Conservation (phyloP, 169 alveolate species). For the Perkinsus olseni region DNA sequence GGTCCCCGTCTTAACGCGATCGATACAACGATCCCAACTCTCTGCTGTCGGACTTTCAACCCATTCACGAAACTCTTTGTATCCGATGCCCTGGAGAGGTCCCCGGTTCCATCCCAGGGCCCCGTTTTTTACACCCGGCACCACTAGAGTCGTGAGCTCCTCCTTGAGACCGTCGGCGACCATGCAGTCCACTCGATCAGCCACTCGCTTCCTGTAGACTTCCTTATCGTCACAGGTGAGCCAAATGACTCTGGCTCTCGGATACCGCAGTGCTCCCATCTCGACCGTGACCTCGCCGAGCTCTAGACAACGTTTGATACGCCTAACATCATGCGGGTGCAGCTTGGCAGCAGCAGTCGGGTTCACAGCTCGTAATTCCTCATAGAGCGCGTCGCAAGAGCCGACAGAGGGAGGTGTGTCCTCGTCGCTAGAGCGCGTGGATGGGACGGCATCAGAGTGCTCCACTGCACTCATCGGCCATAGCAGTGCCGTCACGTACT, state of each 20-base stretch:
- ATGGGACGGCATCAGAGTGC: background rate
- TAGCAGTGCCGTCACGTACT: constrained; percentile 47
- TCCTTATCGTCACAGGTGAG: constrained; percentile 23
- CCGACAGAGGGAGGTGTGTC: background rate
- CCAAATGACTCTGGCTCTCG: constrained; percentile 34
- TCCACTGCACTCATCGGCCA: constrained; percentile 19
- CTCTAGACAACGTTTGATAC: constrained; percentile 19
- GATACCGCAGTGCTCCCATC: constrained; percentile 5
- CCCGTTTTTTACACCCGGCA: background rate
- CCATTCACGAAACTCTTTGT: constrained; percentile 45
- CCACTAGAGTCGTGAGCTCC: constrained; percentile 32
- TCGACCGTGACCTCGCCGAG: constrained; percentile 11
- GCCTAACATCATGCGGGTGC: constrained; percentile 26
- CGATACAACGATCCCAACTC: constrained; percentile 31
- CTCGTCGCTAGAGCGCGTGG: background rate
- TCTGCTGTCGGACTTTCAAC: constrained; percentile 20
- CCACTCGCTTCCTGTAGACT: constrained; percentile 33
- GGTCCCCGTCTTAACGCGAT: constrained; percentile 34
- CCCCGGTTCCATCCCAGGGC: constrained; percentile 27
- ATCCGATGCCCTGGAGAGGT: constrained; percentile 54
- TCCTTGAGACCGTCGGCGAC: constrained; percentile 39
- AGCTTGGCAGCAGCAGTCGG: constrained; percentile 13
- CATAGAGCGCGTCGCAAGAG: background rate
- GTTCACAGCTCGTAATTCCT: constrained; percentile 20
- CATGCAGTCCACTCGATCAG: constrained; percentile 47